Evolutionary conservation across 2,329 filamentous ascomycete species (phyloP), one percentile per base, ranked within the genome.

Genomic region (Aspergillus ibericus): DNA sequence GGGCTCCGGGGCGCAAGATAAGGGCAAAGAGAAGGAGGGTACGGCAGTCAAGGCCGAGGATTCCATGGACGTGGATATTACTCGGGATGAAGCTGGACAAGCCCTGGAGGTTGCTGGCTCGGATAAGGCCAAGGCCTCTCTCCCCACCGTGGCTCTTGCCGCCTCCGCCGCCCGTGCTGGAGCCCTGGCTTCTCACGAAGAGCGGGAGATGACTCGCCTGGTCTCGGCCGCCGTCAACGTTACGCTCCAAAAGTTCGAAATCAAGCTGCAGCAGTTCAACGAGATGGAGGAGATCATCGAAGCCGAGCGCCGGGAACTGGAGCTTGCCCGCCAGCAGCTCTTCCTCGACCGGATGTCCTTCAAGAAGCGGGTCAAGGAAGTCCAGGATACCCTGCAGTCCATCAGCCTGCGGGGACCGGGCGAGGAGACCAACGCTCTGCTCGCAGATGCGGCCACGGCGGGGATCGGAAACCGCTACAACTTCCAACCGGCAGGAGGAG

Each of bases 241-340:
- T 12, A 93, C 91, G n/a, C 82, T 98, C 34, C 89, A 96, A 72
- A 99, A 99, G 78, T 87, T 98, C 62, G 92, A 98, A 77, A 81
- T 98, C 68, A 99, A 99, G 78, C 83, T 99, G 59, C 88, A 92
- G 70, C 96, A 98, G 74, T 99, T 99, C 77, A 89, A 91, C 68
- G 95, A 99, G 75, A 93, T 99, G 84, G 95, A 99, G 77, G 85
- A 90, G 16, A 88, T 97, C 46, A 82, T 99, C 52, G 90, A 96
- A 68, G 92, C 93, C 5, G 95, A 99, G 79, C 88, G 93, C 59
- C 86, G 93, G 60, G 95, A 99, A 76, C 83, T 99, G 20, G 95
- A 99, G 77, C 87, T 93, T 58, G 91, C 91, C 40, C 87, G 93
- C 29, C 93, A 98, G 75, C 91, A 97, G 74, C 84, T 99, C 16